Conservation (phyloP, 2,329 filamentous ascomycete species). For the Aspergillus spinulosporus region DNA sequence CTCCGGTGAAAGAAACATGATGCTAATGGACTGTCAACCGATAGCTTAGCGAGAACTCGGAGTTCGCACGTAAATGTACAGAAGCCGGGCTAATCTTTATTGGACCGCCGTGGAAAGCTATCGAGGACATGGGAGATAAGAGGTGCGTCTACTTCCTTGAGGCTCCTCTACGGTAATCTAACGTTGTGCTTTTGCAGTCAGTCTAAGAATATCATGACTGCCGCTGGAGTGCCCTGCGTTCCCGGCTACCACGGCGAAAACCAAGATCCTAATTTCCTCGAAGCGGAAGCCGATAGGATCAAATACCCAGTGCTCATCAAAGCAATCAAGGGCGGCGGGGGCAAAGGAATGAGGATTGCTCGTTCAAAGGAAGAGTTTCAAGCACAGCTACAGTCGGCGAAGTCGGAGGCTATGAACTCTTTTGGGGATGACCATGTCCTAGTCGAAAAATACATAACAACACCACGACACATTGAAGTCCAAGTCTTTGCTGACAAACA, state of each 20-base stretch:
- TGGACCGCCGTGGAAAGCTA: constrained; percentile 77
- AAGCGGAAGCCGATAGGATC: constrained; percentile 71
- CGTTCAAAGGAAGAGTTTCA: constrained; percentile 58
- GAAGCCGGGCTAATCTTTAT: constrained; percentile 93
- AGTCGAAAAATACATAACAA: constrained; percentile 68
- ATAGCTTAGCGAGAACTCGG: constrained; percentile 82
- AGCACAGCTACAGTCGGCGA: constrained; percentile 62
- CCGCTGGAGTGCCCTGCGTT: constrained; percentile 92
- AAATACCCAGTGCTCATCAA: constrained; percentile 66
- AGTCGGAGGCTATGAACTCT: constrained; percentile 63
- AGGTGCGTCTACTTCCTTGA: constrained; percentile 47
- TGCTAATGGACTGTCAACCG: constrained; percentile 4
- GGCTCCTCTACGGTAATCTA: constrained; percentile 4
- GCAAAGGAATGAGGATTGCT: constrained; percentile 71
- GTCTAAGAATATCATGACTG: constrained; percentile 95
- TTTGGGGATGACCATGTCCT: constrained; percentile 68
- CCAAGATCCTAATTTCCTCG: constrained; percentile 65
- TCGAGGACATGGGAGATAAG: constrained; percentile 87
- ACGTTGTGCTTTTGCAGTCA: constrained; percentile 45
- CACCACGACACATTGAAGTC: constrained; percentile 76
- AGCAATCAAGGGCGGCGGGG: constrained; percentile 64
- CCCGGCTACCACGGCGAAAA: constrained; percentile 91
- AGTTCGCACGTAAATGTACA: constrained; percentile 83
- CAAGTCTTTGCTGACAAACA: constrained; percentile 84
- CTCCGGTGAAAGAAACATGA: not conserved